Conservation (phyloP, 2,329 filamentous ascomycete species). For the Aspergillus novoparasiticus region DNA sequence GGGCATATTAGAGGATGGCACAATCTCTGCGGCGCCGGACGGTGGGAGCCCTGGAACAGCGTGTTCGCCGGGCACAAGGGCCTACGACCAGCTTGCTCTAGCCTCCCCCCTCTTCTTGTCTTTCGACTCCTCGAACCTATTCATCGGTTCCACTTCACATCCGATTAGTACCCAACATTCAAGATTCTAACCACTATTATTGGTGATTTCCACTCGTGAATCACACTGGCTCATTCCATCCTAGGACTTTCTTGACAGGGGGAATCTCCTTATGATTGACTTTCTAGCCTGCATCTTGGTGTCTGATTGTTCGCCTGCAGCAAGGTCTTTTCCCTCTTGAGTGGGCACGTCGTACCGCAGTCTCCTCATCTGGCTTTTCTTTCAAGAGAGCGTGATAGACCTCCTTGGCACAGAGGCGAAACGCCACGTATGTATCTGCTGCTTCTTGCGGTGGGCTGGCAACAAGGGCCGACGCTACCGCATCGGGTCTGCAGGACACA, state of each 20-base stretch:
- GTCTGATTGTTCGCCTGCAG: background rate
- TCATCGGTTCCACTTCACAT: constrained; percentile 1
- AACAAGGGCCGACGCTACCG: background rate
- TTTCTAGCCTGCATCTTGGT: background rate
- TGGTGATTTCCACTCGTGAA: background rate
- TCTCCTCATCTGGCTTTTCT: background rate
- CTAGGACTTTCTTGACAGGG: background rate
- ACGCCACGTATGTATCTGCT: background rate
- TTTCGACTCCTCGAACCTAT: background rate
- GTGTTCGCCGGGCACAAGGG: background rate
- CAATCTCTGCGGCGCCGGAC: constrained; percentile 14
- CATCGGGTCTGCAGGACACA: background rate
- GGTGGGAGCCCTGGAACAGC: constrained; percentile 7
- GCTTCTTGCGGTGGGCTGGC: background rate
- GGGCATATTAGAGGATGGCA: constrained; percentile 13
- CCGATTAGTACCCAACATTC: background rate
- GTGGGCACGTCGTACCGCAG: constrained; percentile 3
- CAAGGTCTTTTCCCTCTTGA: background rate
- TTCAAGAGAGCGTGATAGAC: background rate
- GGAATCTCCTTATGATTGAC: background rate
- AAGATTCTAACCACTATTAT: background rate
- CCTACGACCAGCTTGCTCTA: background rate
- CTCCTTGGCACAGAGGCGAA: background rate
- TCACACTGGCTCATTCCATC: background rate
- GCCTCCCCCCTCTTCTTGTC: background rate